Conservation (phyloP, 768 basidiomycete genomes). For the Pisolithus marmoratus region DNA sequence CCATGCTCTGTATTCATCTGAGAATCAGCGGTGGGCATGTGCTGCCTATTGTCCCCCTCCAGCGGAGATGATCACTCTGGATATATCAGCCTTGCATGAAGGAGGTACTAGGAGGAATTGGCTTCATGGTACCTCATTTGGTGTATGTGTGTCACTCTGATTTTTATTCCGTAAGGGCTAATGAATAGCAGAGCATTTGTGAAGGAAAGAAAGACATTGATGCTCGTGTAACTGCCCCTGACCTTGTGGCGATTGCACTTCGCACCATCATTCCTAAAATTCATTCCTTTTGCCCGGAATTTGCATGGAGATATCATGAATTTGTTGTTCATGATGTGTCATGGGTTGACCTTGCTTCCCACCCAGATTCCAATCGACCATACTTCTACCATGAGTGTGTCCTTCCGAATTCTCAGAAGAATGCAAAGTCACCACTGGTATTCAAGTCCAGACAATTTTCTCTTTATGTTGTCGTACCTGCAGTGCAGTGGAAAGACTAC, state of each 20-base stretch:
- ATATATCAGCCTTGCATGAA: conserved; percentile 3
- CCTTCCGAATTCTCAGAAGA: not conserved
- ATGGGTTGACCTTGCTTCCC: conserved; percentile 6
- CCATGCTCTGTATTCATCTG: not conserved
- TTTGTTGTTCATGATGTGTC: conserved; percentile 2
- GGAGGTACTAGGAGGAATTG: not conserved
- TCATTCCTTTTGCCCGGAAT: not conserved
- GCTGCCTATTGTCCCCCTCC: not conserved
- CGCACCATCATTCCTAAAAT: conserved; percentile 1
- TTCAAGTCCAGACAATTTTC: not conserved
- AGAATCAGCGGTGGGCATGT: not conserved
- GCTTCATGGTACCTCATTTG: not conserved
- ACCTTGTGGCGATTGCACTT: not conserved
- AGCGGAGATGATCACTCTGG: conserved; percentile 1
- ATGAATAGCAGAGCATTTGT: conserved; percentile 3
- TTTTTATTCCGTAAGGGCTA: no score
- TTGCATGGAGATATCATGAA: conserved; percentile 2
- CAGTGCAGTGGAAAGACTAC: not conserved
- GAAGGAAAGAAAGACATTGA: conserved; percentile 7
- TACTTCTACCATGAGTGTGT: conserved; percentile 7
- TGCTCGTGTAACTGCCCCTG: not conserved
- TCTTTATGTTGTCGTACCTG: not conserved
- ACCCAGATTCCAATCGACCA: not conserved
- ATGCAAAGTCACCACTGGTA: not conserved
- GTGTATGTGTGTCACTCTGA: conserved; percentile 4